Evolutionary conservation across 352 stramenopile genomes (phyloP).

Genomic region (Phytophthora melonis): DNA sequence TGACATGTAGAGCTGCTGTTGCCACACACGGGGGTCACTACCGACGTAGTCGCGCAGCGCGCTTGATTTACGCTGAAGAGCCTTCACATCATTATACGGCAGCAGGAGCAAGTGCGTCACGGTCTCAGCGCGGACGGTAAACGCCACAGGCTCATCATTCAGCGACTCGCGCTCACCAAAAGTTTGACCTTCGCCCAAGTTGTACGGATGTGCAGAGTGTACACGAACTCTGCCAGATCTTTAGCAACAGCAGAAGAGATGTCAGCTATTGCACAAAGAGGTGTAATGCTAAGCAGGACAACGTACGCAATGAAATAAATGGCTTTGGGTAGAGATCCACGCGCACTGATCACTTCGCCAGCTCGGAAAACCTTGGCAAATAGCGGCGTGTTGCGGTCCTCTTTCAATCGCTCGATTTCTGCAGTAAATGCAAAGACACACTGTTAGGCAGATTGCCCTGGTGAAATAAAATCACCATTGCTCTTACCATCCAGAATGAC

Average conservation of each 20-base stretch:
- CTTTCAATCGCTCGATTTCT: constrained; percentile 53
- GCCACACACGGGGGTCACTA: constrained; percentile 40
- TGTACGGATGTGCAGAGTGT: constrained; percentile 70
- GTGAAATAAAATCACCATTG: neutral
- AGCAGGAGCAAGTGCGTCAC: constrained; percentile 75
- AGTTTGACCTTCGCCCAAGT: constrained; percentile 55
- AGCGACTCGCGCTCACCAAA: constrained; percentile 78
- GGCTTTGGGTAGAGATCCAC: constrained; percentile 68
- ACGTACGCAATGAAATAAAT: constrained; percentile 86
- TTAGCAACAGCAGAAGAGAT: constrained; percentile 4
- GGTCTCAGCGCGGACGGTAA: constrained; percentile 61
- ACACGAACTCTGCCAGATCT: constrained; percentile 77
- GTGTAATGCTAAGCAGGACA: constrained; percentile 4
- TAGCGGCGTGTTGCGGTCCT: constrained; percentile 75
- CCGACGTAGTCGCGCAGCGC: constrained; percentile 39
- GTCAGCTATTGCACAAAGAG: constrained; percentile 6
- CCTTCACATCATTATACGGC: constrained; percentile 65
- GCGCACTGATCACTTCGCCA: constrained; percentile 71
- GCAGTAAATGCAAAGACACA: neutral
- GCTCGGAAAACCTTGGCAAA: constrained; percentile 76
- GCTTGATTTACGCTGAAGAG: constrained; percentile 54
- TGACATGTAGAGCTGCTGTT: constrained; percentile 49
- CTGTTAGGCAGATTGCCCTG: constrained; percentile 6
- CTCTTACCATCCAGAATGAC: constrained; percentile 74
- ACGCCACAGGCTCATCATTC: constrained; percentile 78